Conservation (phyloP, 129 eudicot genomes). For the Deinandra increscens region DNA sequence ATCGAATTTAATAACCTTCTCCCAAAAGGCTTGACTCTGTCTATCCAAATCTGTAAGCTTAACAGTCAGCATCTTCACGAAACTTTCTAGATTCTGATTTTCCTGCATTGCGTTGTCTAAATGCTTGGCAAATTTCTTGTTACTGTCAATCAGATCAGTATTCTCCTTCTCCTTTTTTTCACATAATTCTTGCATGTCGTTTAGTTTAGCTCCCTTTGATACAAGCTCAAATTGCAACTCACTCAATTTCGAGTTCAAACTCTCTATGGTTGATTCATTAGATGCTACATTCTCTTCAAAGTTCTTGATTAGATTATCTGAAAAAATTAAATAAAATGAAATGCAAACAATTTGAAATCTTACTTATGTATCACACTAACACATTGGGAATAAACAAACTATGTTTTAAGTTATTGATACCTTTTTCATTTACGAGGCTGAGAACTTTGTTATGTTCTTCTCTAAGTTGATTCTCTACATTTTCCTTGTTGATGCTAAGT, state of each 20-base stretch:
- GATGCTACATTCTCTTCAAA: constrained; percentile 62
- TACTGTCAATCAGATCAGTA: constrained; percentile 47
- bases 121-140: constrained; percentile 39
- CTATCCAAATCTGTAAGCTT: constrained; percentile 59
- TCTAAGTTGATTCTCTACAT: constrained; percentile 45
- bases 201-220: constrained; percentile 58
- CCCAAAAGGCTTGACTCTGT: constrained; percentile 53
- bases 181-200: constrained; percentile 37
- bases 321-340: constrained; percentile 22
- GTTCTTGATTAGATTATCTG: constrained; percentile 61
- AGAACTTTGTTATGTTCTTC: constrained; percentile 53
- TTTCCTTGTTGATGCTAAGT: constrained; percentile 58
- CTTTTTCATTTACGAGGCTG: constrained; percentile 60
- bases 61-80: constrained; percentile 48
- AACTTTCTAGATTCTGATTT: constrained; percentile 57
- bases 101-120: constrained; percentile 58
- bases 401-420: constrained; percentile 28
- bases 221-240: constrained; percentile 50
- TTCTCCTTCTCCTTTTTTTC: constrained; percentile 59
- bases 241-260: constrained; percentile 51
- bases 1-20: constrained; percentile 48
- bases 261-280: constrained; percentile 43
- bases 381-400: neutral
- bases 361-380: constrained; percentile 6
- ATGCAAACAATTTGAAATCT: constrained; percentile 12